Base-by-base conservation (phyloP, 306 rosid genomes). In the Lupinus albus region DNA sequence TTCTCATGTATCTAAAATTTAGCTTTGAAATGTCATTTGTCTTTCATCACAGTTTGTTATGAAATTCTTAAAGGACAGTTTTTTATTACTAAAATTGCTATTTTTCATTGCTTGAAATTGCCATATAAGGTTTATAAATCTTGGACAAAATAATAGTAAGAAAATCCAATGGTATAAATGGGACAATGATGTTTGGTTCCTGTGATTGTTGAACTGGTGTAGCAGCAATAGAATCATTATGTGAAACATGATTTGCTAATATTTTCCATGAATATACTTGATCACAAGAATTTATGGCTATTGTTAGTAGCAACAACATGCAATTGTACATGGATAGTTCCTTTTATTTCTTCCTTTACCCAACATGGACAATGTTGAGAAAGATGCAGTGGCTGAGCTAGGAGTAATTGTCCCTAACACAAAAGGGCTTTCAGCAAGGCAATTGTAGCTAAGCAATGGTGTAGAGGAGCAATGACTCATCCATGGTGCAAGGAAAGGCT, bases 291-390 rank as follows among this genome's bases (percentile, higher is more conserved):
- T 11, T 42, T 42, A 42, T 11, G 12, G 61, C 38, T 16, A 80
- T 25, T 75, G 85, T 18, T 76, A 57, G 71, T 51, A 49, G 10
- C 78, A 32, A 25, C 28, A 1, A 25, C 28, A 4, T 25, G 28
- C 30, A 3, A 25, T 25, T 25, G 0, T 78, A 61, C 78, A 78
- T 14, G 76, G 69, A 79, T 47, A 50, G 4, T 74, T 79, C 67
- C 54, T 49, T 60, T 4, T 82, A 79, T 41, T 0, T 41, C 15
- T 82, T 84, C 79, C 79, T 82, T 81, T 25, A 25, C 2, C 30
- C 30, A 25, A 25, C 30, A 25, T 25, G 30, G 30, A 25, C 30
- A 25, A 25, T 25, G 30, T 25, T 25, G 30, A 25, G 30, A 25
- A 25, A 20, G 25, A 20, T 20, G 25, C 25, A 20, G 1, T 20